Conservation (phyloP, 2,329 filamentous ascomycete genomes). For the Aspergillus novoparasiticus region DNA sequence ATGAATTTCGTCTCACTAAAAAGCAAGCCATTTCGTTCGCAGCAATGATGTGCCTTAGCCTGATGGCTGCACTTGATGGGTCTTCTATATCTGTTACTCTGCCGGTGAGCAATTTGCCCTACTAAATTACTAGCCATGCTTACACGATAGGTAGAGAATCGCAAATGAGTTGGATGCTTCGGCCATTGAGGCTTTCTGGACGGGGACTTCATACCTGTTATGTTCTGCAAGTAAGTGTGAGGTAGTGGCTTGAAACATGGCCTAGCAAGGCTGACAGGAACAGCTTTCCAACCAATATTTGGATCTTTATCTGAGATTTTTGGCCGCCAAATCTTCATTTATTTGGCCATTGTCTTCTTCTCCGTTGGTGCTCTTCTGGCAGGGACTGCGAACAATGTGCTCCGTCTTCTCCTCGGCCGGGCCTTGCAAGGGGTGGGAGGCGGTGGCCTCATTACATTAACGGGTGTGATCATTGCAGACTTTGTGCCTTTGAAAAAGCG, state of each 20-base stretch:
- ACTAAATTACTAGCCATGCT: too few species aligned
- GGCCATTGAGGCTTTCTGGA: background rate
- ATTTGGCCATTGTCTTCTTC: constrained; percentile 47
- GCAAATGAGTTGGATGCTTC: background rate
- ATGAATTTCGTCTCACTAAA: too few species aligned
- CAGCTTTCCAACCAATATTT: constrained; percentile 55
- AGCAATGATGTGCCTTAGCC: background rate
- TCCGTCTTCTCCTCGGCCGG: constrained; percentile 49
- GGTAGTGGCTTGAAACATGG: too few species aligned
- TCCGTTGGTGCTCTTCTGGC: constrained; percentile 48
- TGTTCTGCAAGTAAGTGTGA: constrained; percentile 16
- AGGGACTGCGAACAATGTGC: constrained; percentile 46
- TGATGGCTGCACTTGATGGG: background rate
- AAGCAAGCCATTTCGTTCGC: too few species aligned
- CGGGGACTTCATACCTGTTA: background rate
- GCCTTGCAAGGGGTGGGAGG: constrained; percentile 50
- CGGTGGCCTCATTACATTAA: constrained; percentile 47
- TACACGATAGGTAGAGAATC: background rate
- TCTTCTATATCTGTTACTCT: background rate
- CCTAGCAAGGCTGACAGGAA: too few species aligned
- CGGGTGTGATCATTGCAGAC: constrained; percentile 49
- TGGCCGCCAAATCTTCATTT: constrained; percentile 47
- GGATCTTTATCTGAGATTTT: constrained; percentile 52
- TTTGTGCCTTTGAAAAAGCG: constrained; percentile 45
- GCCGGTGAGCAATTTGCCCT: background rate